phyloP scores from a whole-genome alignment of 176 grass and related monocot genomes.

The Bolboschoenus planiculmis region DNA sequence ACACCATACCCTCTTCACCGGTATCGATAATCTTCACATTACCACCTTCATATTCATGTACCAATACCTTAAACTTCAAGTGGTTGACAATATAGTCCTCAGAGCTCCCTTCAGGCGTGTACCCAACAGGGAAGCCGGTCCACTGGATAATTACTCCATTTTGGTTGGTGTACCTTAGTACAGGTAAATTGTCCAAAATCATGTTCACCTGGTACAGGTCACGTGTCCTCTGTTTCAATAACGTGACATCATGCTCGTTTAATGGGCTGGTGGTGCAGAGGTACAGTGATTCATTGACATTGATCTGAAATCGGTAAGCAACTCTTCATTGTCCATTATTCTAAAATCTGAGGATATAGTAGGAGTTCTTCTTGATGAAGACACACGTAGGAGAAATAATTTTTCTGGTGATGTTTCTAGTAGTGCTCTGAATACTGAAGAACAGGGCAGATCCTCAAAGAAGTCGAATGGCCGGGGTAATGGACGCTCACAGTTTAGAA shows the following conservation, averaged over 20 bases:
- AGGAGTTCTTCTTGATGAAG: too few species aligned
- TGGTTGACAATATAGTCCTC: conserved; percentile 79
- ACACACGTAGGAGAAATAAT: conserved; percentile 38
- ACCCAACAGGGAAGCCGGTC: conserved; percentile 86
- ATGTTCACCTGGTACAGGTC: conserved; percentile 87
- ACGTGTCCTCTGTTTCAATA: conserved; percentile 60
- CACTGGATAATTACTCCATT: conserved; percentile 73
- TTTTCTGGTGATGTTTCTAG: too few species aligned
- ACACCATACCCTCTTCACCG: conserved; percentile 66
- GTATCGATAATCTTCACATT: conserved; percentile 65
- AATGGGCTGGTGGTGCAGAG: conserved; percentile 60
- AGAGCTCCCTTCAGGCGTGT: conserved; percentile 44
- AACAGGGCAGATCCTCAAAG: too few species aligned
- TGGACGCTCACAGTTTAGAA: too few species aligned
- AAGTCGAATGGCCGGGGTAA: too few species aligned
- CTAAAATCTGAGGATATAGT: too few species aligned
- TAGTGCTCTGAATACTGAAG: too few species aligned
- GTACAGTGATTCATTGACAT: conserved; percentile 68
- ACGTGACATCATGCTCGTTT: conserved; percentile 53
- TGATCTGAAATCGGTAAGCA: conserved; percentile 59
- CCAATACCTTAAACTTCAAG: conserved; percentile 79
- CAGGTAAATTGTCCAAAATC: conserved; percentile 89
- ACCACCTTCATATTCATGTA: conserved; percentile 70
- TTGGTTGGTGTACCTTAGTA: conserved; percentile 70
- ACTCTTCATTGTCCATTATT: too few species aligned